These are phyloP conservation scores for Populus davidiana DNA, from an alignment of 345 rosid genomes.

Conservation along the genomic window DNA sequence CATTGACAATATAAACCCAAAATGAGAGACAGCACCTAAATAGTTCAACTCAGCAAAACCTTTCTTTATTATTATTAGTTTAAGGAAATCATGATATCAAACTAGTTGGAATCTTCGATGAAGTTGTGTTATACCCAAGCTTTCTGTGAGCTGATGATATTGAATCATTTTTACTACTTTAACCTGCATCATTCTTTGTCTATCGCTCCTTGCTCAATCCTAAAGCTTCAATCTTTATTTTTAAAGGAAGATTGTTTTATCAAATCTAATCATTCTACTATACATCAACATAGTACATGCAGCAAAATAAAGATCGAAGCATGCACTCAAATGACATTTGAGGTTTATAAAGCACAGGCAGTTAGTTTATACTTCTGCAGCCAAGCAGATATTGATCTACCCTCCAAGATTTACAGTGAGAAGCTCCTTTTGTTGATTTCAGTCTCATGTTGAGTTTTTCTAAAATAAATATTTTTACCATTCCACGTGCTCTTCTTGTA, in stretches of 20 bases:
- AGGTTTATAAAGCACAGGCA: background rate
- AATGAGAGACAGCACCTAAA: background rate
- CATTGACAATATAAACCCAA: background rate
- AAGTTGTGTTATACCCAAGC: background rate
- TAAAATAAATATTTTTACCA: background rate
- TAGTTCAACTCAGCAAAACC: background rate
- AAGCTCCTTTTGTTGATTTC: background rate
- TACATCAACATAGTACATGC: background rate
- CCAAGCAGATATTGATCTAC: background rate
- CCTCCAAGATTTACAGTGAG: background rate
- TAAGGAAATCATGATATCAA: too few relatives aligned
- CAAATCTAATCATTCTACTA: background rate
- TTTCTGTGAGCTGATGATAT: background rate
- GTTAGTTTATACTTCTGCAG: background rate
- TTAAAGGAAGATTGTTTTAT: background rate
- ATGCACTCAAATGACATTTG: background rate
- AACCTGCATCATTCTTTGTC: background rate
- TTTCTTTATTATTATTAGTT: background rate
- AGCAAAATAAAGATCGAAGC: background rate
- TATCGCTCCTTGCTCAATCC: background rate
- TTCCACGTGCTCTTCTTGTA: background rate
- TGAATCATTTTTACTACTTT: background rate
- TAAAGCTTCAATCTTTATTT: background rate
- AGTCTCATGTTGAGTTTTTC: background rate
- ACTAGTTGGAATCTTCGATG: background rate